Conservation (phyloP, 805 yeast genomes). For the Saturnispora kantuleensis region DNA sequence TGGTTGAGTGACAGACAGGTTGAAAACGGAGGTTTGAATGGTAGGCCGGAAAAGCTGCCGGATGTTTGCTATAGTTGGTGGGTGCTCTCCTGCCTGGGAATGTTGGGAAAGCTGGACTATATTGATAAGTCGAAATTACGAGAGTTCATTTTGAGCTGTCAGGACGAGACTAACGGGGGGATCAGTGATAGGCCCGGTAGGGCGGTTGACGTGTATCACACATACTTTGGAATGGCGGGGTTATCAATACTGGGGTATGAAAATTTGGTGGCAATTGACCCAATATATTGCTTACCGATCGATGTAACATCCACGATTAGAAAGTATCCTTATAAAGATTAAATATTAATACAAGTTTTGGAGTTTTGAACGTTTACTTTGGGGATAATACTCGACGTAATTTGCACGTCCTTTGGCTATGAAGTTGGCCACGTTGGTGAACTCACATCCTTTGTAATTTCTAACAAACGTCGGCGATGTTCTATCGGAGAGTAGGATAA, state of each 20-base stretch:
- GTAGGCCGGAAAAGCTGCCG: constrained; percentile 90
- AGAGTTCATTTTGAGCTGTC: constrained; percentile 63
- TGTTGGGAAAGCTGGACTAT: constrained; percentile 62
- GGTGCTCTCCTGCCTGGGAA: constrained; percentile 72
- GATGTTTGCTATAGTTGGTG: constrained; percentile 99
- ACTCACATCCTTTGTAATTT: constrained; percentile 73
- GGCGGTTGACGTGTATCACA: constrained; percentile 88
- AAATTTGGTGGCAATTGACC: constrained; percentile 58
- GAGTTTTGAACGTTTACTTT: constrained; percentile 40
- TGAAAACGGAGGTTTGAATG: constrained; percentile 83
- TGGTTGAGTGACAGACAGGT: constrained; percentile 93
- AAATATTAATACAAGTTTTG: constrained; percentile 30
- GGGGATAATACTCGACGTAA: constrained; percentile 67
- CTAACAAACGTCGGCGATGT: constrained; percentile 64
- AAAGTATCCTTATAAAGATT: constrained; percentile 19
- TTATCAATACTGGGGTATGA: constrained; percentile 63
- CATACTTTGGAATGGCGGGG: constrained; percentile 84
- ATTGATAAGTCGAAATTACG: constrained; percentile 57
- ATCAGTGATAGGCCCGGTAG: constrained; percentile 88
- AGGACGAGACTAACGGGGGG: constrained; percentile 76
- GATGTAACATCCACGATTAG: constrained; percentile 28
- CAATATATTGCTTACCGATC: constrained; percentile 79
- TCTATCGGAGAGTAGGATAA: constrained; percentile 55
- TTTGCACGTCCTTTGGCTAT: constrained; percentile 36
- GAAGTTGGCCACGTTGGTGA: constrained; percentile 61